Evolutionary conservation across 2,329 filamentous ascomycete genomes (phyloP).

Genomic region (Lecanoromycetidae sp.): DNA sequence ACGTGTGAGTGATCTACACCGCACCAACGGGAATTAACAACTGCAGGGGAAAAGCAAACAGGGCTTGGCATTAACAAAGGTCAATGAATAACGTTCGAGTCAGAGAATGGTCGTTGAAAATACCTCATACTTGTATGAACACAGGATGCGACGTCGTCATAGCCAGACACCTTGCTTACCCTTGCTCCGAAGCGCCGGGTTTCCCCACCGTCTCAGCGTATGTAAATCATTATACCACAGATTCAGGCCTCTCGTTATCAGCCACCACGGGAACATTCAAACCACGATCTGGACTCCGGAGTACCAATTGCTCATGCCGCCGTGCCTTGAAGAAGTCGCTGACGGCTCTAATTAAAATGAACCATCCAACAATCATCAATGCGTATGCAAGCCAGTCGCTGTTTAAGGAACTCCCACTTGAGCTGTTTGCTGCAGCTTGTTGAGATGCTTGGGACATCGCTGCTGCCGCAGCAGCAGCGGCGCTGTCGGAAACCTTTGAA

Average conservation of each 20-base stretch:
- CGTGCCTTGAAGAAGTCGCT: constrained; percentile 80
- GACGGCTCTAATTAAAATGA: constrained; percentile 86
- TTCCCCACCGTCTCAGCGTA: background rate
- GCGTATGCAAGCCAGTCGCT: constrained; percentile 85
- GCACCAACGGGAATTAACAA: too few relatives aligned
- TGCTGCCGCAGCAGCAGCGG: constrained; percentile 27
- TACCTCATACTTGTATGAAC: background rate
- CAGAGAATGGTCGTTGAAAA: too few relatives aligned
- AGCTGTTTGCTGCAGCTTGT: constrained; percentile 10
- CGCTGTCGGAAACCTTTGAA: constrained; percentile 45
- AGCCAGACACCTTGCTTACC: constrained; percentile 5
- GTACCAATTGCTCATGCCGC: constrained; percentile 80
- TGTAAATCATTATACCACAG: constrained; percentile 46
- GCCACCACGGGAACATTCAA: constrained; percentile 76
- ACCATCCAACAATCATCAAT: constrained; percentile 96
- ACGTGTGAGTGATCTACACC: too few relatives aligned
- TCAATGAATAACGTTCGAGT: too few relatives aligned
- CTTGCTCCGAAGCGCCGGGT: background rate
- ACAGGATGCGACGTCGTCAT: background rate
- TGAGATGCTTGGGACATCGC: constrained; percentile 23
- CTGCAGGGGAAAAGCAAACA: too few relatives aligned
- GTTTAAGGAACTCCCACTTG: constrained; percentile 50
- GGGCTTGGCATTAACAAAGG: too few relatives aligned
- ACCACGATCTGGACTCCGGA: constrained; percentile 84
- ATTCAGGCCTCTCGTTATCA: constrained; percentile 67